Evolutionary conservation across 2,329 filamentous ascomycete genomes (phyloP), one percentile per base, ranked within the genome.

Genomic region (Paraconiothyrium sp.): DNA sequence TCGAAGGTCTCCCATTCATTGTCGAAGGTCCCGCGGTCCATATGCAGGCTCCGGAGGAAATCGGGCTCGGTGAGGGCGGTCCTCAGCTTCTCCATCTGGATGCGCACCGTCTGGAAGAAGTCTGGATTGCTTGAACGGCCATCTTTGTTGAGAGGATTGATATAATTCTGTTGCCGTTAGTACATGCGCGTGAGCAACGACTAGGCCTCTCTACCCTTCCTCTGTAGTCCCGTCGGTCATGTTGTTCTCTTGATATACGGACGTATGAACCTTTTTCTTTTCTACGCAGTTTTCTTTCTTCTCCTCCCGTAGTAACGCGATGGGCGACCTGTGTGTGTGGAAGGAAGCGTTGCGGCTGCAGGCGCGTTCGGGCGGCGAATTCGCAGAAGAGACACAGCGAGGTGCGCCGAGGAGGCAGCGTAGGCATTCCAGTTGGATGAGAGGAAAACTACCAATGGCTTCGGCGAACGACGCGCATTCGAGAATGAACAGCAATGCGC

Each of bases 341-440:
- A 61, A 78, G 62, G 60, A 77, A 64, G 74, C 69, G 71, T 64
- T 67, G 66, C 9, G 67, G 52, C 49, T 55, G 66, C 52, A 60
- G 55, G 27, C 61, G 63, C 50, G 67, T 59, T 57, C 67, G 72
- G 47, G 69, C 68, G 46, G 76, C 73, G 62, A 77, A 74, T 56
- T 76, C 71, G 74, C 81, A 82, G 65, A 79, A 75, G 50, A 81
- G 72, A 76, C 80, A 82, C 66, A 73, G 68, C 69, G 73, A 70
- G 32, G 68, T 66, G 59, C 70, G 73, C 66, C 67, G 75, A 44
- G 67, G 58, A 27, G 70, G 60, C 62, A 67, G 63, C 24, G 63
- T 61, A 67, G 67, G 70, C 76, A 78, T 78, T 54, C 65, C 66
- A 65, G 59, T 49, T 32, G 49, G 24, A 24, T 32, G 24, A 8